Percentiles rank a stretch among this genome's conserved stretches.
Evolutionary conservation across 306 rosid species (phyloP).

Genomic region (Quercus variabilis): DNA sequence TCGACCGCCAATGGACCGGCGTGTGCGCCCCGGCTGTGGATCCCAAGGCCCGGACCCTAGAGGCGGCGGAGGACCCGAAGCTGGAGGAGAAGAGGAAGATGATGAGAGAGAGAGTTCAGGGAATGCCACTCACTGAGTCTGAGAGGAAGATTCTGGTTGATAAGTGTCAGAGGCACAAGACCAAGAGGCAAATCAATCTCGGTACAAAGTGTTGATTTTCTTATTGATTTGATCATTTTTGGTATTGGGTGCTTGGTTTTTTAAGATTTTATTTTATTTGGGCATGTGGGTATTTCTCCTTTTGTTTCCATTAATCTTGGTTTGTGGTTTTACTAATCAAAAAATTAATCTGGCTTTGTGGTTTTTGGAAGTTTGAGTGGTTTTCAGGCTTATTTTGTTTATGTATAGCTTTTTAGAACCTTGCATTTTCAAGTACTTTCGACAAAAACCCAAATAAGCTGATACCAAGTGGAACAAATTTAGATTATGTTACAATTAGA

Average conservation of each 20-base stretch:
- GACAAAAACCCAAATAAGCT: too few relatives aligned
- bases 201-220: slow-evolving; percentile 40
- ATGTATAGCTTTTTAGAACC: too few relatives aligned
- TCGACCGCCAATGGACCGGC: slow-evolving; percentile 79
- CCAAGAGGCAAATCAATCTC: slow-evolving; percentile 76
- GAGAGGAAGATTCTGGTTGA: slow-evolving; percentile 70
- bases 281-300: not conserved
- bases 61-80: slow-evolving; percentile 52
- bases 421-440: too few relatives aligned
- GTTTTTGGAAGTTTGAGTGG: too few relatives aligned
- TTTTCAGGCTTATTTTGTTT: too few relatives aligned
- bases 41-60: slow-evolving; percentile 57
- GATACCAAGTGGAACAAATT: too few relatives aligned
- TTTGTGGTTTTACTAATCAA: not conserved
- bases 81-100: slow-evolving; percentile 61
- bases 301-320: not conserved
- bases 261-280: not conserved
- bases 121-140: slow-evolving; percentile 51
- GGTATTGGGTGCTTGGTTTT: not conserved
- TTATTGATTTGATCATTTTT: not conserved
- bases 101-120: slow-evolving; percentile 59
- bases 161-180: slow-evolving; percentile 55
- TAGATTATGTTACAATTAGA: not conserved
- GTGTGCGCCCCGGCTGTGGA: slow-evolving; percentile 85
- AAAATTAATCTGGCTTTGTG: too few relatives aligned